These are phyloP conservation scores for Beta corolliflora DNA, from an alignment of 179 eudicot species.

Conservation along the genomic window DNA sequence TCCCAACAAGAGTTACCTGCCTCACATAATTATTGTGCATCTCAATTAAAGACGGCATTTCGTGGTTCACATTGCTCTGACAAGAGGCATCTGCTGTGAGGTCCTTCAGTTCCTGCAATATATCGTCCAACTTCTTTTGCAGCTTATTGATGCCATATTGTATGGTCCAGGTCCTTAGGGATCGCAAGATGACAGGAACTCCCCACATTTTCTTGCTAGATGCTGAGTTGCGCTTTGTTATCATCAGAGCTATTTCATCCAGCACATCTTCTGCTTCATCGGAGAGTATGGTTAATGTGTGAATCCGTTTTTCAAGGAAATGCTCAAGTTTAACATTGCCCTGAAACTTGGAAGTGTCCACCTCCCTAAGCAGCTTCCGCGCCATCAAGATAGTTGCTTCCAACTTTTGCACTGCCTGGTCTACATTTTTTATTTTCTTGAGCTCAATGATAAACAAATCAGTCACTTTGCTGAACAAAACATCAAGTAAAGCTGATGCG, in stretches of 20 bases:
- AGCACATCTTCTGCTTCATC: slow-evolving; percentile 11
- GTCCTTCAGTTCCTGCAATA: not conserved
- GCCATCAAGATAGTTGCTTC: slow-evolving; percentile 4
- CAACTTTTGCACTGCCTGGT: not conserved
- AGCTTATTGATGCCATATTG: not conserved
- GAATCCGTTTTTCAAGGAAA: not conserved
- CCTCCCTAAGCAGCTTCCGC: not conserved
- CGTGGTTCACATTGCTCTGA: no score
- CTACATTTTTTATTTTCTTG: not conserved
- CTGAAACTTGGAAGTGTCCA: not conserved
- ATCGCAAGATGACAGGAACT: not conserved
- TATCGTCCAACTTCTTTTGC: not conserved
- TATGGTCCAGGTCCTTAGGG: not conserved
- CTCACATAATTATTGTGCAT: no score
- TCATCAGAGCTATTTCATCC: not conserved
- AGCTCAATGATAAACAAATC: slow-evolving; percentile 1
- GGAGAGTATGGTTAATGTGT: not conserved
- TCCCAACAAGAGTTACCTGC: not conserved
- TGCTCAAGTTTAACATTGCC: not conserved
- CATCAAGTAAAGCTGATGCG: slow-evolving; percentile 20
- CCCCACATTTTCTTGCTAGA: not conserved
- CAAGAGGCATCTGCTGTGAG: no score
- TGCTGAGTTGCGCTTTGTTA: not conserved
- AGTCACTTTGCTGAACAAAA: not conserved
- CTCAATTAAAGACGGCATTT: no score